Percentiles rank a stretch among this genome's conserved stretches.
phyloP scores from a whole-genome alignment of 805 yeast species.

The Starmerella vitae region DNA sequence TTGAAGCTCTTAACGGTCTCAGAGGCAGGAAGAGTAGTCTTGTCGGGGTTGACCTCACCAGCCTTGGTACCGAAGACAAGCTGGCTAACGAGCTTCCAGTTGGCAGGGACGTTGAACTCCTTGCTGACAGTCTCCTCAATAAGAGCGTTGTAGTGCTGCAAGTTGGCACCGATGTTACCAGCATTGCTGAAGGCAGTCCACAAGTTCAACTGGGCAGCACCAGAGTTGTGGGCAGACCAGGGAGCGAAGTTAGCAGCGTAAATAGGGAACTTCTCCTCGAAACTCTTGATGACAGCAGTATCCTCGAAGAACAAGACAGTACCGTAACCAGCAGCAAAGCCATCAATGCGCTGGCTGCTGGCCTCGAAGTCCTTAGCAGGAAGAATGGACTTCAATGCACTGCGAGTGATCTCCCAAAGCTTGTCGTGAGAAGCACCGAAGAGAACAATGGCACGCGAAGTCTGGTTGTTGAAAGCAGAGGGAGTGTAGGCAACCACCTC shows the following conservation, averaged over 20 bases:
- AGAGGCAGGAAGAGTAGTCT: conserved; percentile 31
- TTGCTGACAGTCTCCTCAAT: conserved; percentile 30
- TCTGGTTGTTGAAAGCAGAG: conserved; percentile 40
- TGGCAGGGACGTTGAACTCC: conserved; percentile 31
- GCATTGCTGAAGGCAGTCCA: conserved; percentile 37
- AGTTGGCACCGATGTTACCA: conserved; percentile 36
- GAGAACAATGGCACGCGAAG: conserved; percentile 36
- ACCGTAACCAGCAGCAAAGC: conserved; percentile 36
- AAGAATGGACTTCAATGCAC: conserved; percentile 25
- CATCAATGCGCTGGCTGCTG: conserved; percentile 33
- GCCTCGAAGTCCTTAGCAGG: conserved; percentile 29
- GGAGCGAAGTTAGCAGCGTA: conserved; percentile 36
- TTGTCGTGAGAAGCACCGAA: conserved; percentile 35
- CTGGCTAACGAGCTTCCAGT: conserved; percentile 38
- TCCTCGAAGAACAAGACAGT: conserved; percentile 38
- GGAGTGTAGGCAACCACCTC: conserved; percentile 37
- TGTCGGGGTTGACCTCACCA: conserved; percentile 30
- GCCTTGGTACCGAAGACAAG: conserved; percentile 38
- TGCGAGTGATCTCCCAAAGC: conserved; percentile 35
- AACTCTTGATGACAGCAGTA: conserved; percentile 28
- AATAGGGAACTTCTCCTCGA: conserved; percentile 34
- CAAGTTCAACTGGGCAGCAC: conserved; percentile 37
- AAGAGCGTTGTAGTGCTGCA: conserved; percentile 40
- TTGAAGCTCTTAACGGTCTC: conserved; percentile 27
- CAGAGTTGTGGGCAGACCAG: conserved; percentile 35